A percentile compares a stretch with the other conserved stretches of the same genome.
phyloP scores from a whole-genome alignment of 1,284 basidiomycete species.

The Lignosus rhinocerotis region DNA sequence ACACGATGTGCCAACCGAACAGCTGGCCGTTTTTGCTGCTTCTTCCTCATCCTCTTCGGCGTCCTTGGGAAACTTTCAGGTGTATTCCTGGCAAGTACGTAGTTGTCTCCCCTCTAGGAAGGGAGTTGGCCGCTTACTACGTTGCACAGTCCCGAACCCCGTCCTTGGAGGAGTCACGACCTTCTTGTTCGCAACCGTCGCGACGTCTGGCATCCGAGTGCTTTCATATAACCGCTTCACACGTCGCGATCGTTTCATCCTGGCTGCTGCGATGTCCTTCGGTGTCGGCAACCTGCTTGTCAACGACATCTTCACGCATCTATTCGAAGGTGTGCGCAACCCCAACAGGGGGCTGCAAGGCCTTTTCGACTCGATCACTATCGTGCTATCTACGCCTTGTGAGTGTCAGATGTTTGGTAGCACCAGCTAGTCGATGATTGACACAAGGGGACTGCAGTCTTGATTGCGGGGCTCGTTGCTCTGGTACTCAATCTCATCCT shows the following conservation, averaged over 20 bases:
- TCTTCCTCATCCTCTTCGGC: slow-evolving; percentile 73
- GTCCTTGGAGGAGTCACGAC: slow-evolving; percentile 86
- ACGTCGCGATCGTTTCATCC: slow-evolving; percentile 76
- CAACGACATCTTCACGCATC: slow-evolving; percentile 60
- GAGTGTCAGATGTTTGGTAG: slow-evolving; percentile 33
- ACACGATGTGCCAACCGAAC: slow-evolving; percentile 76
- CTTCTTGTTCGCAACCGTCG: slow-evolving; percentile 56
- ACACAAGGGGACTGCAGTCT: slow-evolving; percentile 41
- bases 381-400: slow-evolving; percentile 79
- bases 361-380: slow-evolving; percentile 77
- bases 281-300: slow-evolving; percentile 72
- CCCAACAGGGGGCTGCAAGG: slow-evolving; percentile 65
- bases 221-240: slow-evolving; percentile 66
- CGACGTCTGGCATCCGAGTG: slow-evolving; percentile 68
- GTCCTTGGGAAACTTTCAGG: slow-evolving; percentile 80
- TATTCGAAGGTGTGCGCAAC: slow-evolving; percentile 65
- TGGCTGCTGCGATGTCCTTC: slow-evolving; percentile 70
- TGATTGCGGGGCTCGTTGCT: slow-evolving; percentile 67
- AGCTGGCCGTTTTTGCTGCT: slow-evolving; percentile 74
- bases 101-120: neutral
- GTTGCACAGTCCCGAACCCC: slow-evolving; percentile 62
- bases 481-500: slow-evolving; percentile 67
- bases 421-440: neutral
- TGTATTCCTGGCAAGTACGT: slow-evolving; percentile 70
- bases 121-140: neutral